These are phyloP conservation scores for Globisporangium irregulare DNA, from an alignment of 352 stramenopile species.

Conservation along the genomic window DNA sequence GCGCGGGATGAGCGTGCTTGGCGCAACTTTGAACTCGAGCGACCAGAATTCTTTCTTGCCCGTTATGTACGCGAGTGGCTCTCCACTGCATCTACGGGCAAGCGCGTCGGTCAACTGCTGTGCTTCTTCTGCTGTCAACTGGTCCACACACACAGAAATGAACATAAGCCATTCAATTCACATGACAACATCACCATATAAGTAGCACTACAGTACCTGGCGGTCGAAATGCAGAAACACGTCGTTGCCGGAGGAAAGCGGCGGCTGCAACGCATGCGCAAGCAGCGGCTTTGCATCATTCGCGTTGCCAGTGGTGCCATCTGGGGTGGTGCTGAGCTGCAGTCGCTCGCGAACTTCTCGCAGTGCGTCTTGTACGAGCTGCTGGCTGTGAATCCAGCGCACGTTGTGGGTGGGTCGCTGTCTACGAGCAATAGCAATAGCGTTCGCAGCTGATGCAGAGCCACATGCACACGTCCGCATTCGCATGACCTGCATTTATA, in stretches of 20 bases:
- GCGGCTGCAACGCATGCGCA: constrained; percentile 42
- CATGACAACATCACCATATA: neutral
- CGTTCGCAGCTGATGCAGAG: neutral
- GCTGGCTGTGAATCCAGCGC: constrained; percentile 14
- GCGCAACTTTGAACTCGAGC: constrained; percentile 46
- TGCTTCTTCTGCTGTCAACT: constrained; percentile 39
- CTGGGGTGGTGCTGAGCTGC: constrained; percentile 6
- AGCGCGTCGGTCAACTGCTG: constrained; percentile 21
- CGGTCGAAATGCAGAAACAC: constrained; percentile 57
- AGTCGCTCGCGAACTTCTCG: constrained; percentile 13
- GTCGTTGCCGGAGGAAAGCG: constrained; percentile 40
- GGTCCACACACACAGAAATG: neutral
- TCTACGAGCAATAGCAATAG: neutral
- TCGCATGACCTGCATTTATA: neutral
- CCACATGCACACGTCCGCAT: neutral
- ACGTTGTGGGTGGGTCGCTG: neutral
- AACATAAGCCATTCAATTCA: neutral
- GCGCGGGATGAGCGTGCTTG: constrained; percentile 73
- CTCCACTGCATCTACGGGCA: constrained; percentile 29
- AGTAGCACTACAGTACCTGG: constrained; percentile 14
- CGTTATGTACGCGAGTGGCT: constrained; percentile 73
- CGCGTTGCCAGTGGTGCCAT: neutral
- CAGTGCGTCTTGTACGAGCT: constrained; percentile 12
- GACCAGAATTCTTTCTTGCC: constrained; percentile 80
- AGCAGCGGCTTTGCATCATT: constrained; percentile 58